phyloP scores from a whole-genome alignment of 106 monocot genomes.

The Platanthera zijinensis region DNA sequence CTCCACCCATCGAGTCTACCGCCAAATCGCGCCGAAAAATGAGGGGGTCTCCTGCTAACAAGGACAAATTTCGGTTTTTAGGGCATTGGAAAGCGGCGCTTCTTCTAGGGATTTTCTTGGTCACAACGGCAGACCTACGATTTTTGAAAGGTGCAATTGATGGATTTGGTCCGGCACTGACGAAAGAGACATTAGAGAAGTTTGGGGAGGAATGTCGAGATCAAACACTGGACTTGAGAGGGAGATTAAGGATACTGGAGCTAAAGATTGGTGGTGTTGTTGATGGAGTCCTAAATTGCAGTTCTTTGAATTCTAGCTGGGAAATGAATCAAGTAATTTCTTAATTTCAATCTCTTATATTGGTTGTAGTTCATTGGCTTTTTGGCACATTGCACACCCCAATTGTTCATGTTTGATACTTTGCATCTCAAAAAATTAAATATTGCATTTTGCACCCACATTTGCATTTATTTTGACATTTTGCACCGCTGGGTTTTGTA shows the following conservation, averaged over 20 bases:
- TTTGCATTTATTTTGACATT: no score
- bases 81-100: slow-evolving; percentile 8
- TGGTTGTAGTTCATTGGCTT: background rate
- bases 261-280: slow-evolving; percentile 19
- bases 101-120: slow-evolving; percentile 14
- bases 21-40: slow-evolving; percentile 32
- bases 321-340: slow-evolving; percentile 37
- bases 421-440: no score
- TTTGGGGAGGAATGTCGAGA: slow-evolving; percentile 31
- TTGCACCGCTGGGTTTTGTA: no score
- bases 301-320: slow-evolving; percentile 47
- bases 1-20: slow-evolving; percentile 22
- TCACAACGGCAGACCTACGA: slow-evolving; percentile 31
- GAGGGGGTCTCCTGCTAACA: background rate
- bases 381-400: no score
- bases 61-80: slow-evolving; percentile 4
- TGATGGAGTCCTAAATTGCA: slow-evolving; percentile 32
- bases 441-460: no score
- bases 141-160: slow-evolving; percentile 18
- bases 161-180: slow-evolving; percentile 29
- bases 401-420: no score
- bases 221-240: slow-evolving; percentile 20
- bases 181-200: slow-evolving; percentile 26
- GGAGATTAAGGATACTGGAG: slow-evolving; percentile 36
- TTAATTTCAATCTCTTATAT: background rate